Base-by-base conservation (phyloP, 768 basidiomycete species). In the Mycena epipterygia region DNA sequence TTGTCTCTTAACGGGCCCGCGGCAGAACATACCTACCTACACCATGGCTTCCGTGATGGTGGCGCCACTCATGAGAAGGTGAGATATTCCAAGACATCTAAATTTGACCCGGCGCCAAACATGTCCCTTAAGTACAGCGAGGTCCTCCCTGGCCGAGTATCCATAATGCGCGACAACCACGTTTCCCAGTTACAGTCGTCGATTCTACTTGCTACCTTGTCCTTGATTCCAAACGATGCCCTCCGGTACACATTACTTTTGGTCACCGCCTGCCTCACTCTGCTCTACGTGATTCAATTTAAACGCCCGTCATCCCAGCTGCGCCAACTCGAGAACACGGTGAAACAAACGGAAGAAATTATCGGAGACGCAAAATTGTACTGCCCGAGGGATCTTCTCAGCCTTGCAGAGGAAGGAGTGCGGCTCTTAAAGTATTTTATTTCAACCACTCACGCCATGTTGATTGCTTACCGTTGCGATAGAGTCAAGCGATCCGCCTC, bases 401-500 rank as follows among this genome's bases (percentile, higher is more conserved):
- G 49, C 49, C 49, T 51, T 5, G 13, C 48, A 5, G 25, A 23
- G 21, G 8, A 29, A 29, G 11, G 48, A 14, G 25, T 49, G 48
- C 49, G 29, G 16, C n/a, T 51, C 9, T 19, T 51, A 29, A 29
- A 51, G 49, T 32, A 12, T n/a, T n/a, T n/a, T n/a, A 30, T 11
- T 51, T 25, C 23, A 29, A 25, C 19, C n/a, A 32, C 33, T 9
- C 11, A 39, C 5, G 44, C 27, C 6, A 23, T 23, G 30, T 49
- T n/a, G 12, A 4, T 3, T 19, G n/a, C 30, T 66, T 2, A 44
- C 41, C 14, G 11, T 23, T 32, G 33, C 41, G 14, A 17, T n/a
- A 65, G 64, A 49, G 33, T 65, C 23, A 49, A 66, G 21, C 44
- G 64, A 17, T 30, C 48, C 2, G 33, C 46, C 14, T 59, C 65